Conservation (phyloP, 371 early-diverging fungal species). For the Zancudomyces culisetae region DNA sequence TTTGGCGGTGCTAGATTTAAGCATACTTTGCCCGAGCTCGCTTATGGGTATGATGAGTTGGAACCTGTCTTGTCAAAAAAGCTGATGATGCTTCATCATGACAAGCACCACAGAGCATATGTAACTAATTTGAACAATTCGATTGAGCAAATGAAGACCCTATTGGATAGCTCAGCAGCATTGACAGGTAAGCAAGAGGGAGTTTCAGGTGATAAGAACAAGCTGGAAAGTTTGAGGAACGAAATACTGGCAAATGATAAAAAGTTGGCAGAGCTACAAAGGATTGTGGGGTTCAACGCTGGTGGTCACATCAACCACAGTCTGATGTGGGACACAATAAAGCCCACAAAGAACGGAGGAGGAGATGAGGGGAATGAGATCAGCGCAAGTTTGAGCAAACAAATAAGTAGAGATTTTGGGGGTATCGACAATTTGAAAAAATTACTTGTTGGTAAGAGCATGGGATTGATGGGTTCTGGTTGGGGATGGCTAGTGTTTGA, state of each 20-base stretch:
- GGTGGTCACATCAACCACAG: constrained; percentile 98
- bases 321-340: constrained; percentile 89
- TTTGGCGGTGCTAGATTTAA: constrained; percentile 20
- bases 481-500: constrained; percentile 97
- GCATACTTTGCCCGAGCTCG: constrained; percentile 34
- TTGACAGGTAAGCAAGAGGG: constrained; percentile 49
- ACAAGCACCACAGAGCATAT: constrained; percentile 87
- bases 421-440: constrained; percentile 64
- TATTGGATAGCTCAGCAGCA: constrained; percentile 54
- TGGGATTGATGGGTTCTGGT: constrained; percentile 87
- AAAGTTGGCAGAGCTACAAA: constrained; percentile 57
- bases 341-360: constrained; percentile 58
- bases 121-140: constrained; percentile 41
- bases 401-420: constrained; percentile 68
- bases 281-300: constrained; percentile 78
- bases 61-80: constrained; percentile 85
- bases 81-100: constrained; percentile 92
- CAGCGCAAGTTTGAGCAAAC: background rate
- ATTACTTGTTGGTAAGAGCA: constrained; percentile 64
- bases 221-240: too few species aligned
- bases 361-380: constrained; percentile 37
- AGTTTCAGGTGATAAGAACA: too few species aligned
- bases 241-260: too few species aligned
- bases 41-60: constrained; percentile 52
- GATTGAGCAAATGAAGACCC: too few species aligned